Evolutionary conservation across 83 land plant genomes (phyloP).

Genomic region (Larix sibirica): DNA sequence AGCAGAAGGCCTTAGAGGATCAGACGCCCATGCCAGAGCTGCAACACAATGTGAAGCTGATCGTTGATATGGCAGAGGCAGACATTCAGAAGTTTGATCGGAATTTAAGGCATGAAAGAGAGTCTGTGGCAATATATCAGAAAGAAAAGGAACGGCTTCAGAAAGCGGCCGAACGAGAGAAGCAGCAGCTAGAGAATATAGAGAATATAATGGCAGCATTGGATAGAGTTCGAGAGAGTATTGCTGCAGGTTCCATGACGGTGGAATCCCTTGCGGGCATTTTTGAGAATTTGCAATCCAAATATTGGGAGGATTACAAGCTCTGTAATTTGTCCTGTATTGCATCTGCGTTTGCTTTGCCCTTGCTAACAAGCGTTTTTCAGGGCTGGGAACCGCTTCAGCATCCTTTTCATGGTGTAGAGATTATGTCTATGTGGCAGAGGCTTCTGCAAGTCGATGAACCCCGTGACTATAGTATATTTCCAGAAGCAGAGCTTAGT

Average conservation of each 20-base stretch:
- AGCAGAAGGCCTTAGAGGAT: conserved; percentile 67
- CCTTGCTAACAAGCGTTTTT: conserved; percentile 64
- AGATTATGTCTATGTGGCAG: conserved; percentile 67
- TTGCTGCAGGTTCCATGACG: conserved; percentile 53
- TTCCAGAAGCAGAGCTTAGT: conserved; percentile 33
- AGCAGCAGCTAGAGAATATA: conserved; percentile 58
- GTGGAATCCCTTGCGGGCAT: conserved; percentile 60
- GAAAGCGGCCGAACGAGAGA: conserved; percentile 51
- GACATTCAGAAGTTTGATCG: conserved; percentile 80
- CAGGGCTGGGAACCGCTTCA: conserved; percentile 94
- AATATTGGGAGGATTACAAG: conserved; percentile 72
- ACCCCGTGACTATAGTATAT: conserved; percentile 28
- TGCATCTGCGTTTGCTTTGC: conserved; percentile 80
- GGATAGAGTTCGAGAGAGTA: conserved; percentile 38
- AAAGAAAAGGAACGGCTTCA: conserved; percentile 74
- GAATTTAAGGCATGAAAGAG: conserved; percentile 78
- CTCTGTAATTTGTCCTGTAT: conserved; percentile 70
- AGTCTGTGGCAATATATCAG: conserved; percentile 64
- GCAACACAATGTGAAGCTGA: conserved; percentile 85
- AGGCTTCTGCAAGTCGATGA: conserved; percentile 73
- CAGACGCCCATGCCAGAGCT: conserved; percentile 91
- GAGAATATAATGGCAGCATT: conserved; percentile 52
- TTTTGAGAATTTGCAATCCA: conserved; percentile 50
- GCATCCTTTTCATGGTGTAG: conserved; percentile 73
- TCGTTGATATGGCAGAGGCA: conserved; percentile 84